Base-by-base conservation (phyloP, 495 filamentous ascomycete species). In the Thermochaetoides thermophila region DNA sequence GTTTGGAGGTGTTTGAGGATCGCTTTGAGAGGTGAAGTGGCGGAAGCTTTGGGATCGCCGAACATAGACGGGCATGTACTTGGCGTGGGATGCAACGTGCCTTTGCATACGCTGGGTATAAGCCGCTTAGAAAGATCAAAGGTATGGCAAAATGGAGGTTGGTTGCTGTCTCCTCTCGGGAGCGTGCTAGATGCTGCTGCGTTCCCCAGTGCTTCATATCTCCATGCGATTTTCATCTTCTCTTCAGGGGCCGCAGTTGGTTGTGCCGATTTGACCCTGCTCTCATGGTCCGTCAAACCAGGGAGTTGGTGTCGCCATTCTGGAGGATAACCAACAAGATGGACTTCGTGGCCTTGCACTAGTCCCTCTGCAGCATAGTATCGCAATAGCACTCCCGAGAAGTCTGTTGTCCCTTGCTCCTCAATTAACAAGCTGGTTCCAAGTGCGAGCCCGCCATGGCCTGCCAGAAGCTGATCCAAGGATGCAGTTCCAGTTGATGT, bases 181-280 rank as follows among this genome's bases (percentile, higher is more conserved):
- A 63, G 63, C 25, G 65, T 63, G 34, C 17, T 73, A 59, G 59
- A 72, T 67, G 30, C 32, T n/a, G 39, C 32, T 3, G 32, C 23
- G 23, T 79, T 74, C 15, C 84, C 79, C 40, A 95, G 52, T 13
- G 76, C 71, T 52, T 95, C 86, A 59, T 97, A 97, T 54, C 89
- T 63, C 89, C 89, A 97, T 7, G 89, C 89, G 55, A 97, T 97
- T 61, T 93, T 95, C 89, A 97, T 97, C 53, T 73, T 78, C 35
- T 91, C 83, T 19, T 69, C 65, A 9, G 51, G 43, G 2, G 55
- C 28, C 0, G 46, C 14, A 1, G 53, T 44, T 13, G 50, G 40
- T 38, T 66, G 44, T 49, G 51, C 43, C 31, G 59, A 44, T 58
- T 43, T 65, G 43, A 39, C 43, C 22, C 52, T 57, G 25, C 60